Evolutionary conservation across 805 yeast genomes (phyloP).

Genomic region (Myxozyma vanderwaltii): DNA sequence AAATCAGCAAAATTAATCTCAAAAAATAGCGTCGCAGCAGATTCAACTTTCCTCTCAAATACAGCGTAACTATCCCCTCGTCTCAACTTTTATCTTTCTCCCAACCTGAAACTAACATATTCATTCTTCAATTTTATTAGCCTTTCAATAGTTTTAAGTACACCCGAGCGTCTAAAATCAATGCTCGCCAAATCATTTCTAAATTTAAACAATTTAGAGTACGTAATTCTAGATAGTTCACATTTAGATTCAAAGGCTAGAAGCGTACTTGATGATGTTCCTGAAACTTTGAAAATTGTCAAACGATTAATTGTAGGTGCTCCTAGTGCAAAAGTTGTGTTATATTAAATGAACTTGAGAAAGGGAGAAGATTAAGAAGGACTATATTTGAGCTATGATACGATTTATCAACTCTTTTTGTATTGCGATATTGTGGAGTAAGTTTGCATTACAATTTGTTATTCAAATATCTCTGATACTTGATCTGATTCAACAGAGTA

Average conservation of each 20-base stretch:
- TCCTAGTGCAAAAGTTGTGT: slow-evolving; percentile 1
- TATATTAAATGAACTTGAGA: neutral
- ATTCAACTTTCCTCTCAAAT: slow-evolving; percentile 13
- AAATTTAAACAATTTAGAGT: slow-evolving; percentile 8
- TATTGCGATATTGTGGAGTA: too few species aligned
- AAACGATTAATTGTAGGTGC: slow-evolving; percentile 10
- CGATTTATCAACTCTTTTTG: too few species aligned
- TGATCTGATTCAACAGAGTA: too few species aligned
- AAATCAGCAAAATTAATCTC: slow-evolving; percentile 25
- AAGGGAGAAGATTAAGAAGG: neutral
- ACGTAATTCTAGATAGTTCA: slow-evolving; percentile 25
- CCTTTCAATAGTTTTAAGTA: slow-evolving; percentile 12
- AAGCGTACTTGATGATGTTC: slow-evolving; percentile 29
- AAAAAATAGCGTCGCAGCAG: slow-evolving; percentile 26
- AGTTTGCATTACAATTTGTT: too few species aligned
- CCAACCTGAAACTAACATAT: too few species aligned
- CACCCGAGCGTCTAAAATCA: slow-evolving; percentile 16
- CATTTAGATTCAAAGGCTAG: slow-evolving; percentile 25
- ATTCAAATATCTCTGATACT: too few species aligned
- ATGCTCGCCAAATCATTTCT: slow-evolving; percentile 11
- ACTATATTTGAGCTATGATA: too few species aligned
- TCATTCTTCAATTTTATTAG: neutral
- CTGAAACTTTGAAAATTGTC: slow-evolving; percentile 20
- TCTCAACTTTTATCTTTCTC: neutral
- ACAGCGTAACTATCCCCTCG: too few species aligned